Evolutionary conservation across 306 rosid genomes (phyloP).

Genomic region (Dalbergia cultrata): DNA sequence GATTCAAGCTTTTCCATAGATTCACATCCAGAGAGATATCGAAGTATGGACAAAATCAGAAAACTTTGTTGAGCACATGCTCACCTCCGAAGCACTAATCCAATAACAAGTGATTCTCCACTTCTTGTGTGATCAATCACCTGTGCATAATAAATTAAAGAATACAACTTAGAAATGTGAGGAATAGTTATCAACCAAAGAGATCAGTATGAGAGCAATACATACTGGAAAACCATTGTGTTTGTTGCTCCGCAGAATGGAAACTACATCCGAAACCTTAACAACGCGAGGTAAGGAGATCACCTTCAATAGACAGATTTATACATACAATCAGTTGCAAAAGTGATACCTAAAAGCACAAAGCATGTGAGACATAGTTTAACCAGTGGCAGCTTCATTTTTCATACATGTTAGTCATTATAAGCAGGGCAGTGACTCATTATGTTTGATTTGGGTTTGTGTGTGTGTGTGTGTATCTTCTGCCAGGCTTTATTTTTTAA

Average conservation of each 20-base stretch:
- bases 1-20: slow-evolving; percentile 28
- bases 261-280: slow-evolving; percentile 90
- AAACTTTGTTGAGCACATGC: slow-evolving; percentile 32
- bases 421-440: background rate
- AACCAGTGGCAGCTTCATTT: slow-evolving; percentile 23
- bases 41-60: slow-evolving; percentile 11
- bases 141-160: slow-evolving; percentile 57
- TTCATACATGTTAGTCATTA: background rate
- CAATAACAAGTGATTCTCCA: slow-evolving; percentile 89
- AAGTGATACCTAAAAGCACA: slow-evolving; percentile 35
- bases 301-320: slow-evolving; percentile 67
- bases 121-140: slow-evolving; percentile 92
- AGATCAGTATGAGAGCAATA: slow-evolving; percentile 42
- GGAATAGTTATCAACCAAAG: slow-evolving; percentile 27
- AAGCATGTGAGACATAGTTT: slow-evolving; percentile 17
- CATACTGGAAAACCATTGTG: slow-evolving; percentile 99
- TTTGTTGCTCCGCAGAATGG: slow-evolving; percentile 81
- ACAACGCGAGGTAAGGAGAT: slow-evolving; percentile 87
- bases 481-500: background rate
- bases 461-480: slow-evolving; percentile 22
- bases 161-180: slow-evolving; percentile 42
- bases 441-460: background rate
- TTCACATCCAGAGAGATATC: slow-evolving; percentile 31
- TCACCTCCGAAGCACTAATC: slow-evolving; percentile 94
- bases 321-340: slow-evolving; percentile 39